A percentile compares a stretch with the other conserved stretches of the same genome.
Conservation (phyloP, 192 early-diverging fungal species). For the Paraglomus brasilianum region DNA sequence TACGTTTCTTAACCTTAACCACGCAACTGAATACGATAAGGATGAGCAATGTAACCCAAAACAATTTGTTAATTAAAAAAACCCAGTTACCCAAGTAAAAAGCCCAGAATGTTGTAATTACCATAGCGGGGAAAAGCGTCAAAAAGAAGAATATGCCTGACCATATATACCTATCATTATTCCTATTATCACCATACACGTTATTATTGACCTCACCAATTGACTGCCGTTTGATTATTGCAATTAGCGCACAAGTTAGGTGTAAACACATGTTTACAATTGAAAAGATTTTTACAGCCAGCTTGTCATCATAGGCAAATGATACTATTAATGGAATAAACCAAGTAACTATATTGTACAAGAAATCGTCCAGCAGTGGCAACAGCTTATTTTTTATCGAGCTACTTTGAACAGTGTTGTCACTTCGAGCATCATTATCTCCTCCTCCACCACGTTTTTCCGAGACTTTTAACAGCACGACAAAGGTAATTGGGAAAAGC, state of each 20-base stretch:
- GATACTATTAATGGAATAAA: constrained; percentile 16
- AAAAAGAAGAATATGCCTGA: not conserved
- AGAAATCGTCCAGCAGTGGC: constrained; percentile 20
- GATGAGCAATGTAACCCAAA: no score
- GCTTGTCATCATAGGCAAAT: not conserved
- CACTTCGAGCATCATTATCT: no score
- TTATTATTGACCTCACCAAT: no score
- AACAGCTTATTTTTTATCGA: not conserved
- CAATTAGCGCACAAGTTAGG: not conserved
- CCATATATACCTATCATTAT: no score
- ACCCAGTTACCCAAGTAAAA: no score
- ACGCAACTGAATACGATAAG: no score
- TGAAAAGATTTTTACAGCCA: constrained; percentile 19
- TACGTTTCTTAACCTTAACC: not conserved
- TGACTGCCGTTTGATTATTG: not conserved
- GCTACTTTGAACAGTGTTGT: no score
- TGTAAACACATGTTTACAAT: constrained; percentile 28
- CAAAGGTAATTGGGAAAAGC: constrained; percentile 14
- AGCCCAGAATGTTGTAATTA: no score
- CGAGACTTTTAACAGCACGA: not conserved
- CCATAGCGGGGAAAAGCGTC: not conserved
- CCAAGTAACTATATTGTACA: constrained; percentile 22
- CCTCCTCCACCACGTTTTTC: not conserved
- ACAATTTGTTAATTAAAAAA: not conserved
- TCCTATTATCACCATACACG: no score